Percentiles rank a stretch among this genome's conserved stretches.
These are phyloP conservation scores for Gardenia jasminoides DNA, from an alignment of 257 asterid species.

Conservation along the genomic window DNA sequence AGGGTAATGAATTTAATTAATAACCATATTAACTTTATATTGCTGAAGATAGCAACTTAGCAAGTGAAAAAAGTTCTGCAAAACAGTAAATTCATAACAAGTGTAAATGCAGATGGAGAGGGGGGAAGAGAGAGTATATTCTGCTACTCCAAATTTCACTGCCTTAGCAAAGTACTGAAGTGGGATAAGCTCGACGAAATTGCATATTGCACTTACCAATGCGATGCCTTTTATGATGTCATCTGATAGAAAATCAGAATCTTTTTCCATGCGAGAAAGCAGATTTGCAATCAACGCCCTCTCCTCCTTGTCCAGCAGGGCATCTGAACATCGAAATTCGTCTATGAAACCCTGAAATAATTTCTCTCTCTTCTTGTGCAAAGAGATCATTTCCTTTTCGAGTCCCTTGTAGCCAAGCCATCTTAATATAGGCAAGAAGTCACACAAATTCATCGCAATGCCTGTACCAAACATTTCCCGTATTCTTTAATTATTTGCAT, in stretches of 20 bases:
- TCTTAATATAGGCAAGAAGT: conserved; percentile 57
- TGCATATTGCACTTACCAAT: conserved; percentile 28
- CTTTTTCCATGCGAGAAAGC: conserved; percentile 38
- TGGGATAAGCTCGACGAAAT: not conserved
- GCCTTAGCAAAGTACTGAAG: too few relatives aligned
- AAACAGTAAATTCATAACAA: too few relatives aligned
- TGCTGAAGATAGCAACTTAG: too few relatives aligned
- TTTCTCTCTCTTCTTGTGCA: conserved; percentile 39
- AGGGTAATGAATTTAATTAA: not conserved
- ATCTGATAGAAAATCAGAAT: conserved; percentile 53
- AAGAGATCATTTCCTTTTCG: conserved; percentile 30
- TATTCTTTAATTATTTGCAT: conserved; percentile 24
- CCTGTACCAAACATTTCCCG: conserved; percentile 23
- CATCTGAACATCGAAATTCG: conserved; percentile 16
- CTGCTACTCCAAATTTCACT: too few relatives aligned
- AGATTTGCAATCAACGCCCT: conserved; percentile 30
- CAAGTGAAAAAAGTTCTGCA: too few relatives aligned
- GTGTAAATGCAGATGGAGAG: too few relatives aligned
- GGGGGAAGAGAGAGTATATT: too few relatives aligned
- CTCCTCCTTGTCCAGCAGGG: not conserved
- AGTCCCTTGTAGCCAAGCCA: conserved; percentile 53
- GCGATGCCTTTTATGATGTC: conserved; percentile 45
- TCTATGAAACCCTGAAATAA: conserved; percentile 33
- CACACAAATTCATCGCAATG: conserved; percentile 34
- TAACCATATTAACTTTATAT: too few relatives aligned